phyloP scores from a whole-genome alignment of 192 early-diverging fungal species.

The Linnemannia exigua region DNA sequence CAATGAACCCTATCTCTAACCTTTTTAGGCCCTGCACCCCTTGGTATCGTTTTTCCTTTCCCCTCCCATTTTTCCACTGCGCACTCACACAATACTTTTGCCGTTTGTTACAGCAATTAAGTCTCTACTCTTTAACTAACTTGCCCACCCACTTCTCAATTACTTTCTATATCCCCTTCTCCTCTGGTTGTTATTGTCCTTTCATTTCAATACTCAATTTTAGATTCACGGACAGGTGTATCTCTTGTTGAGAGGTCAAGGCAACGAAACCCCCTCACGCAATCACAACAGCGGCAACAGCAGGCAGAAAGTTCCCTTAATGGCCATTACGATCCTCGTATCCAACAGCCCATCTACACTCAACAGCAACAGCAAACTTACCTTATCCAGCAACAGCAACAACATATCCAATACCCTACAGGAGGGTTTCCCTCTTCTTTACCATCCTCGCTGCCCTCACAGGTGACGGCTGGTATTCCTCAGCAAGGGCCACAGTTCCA shows the following conservation, averaged over 20 bases:
- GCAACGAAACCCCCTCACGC: constrained; percentile 44
- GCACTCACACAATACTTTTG: background rate
- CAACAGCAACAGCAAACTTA: constrained; percentile 20
- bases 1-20: background rate
- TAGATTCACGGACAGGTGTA: constrained; percentile 45
- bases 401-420: constrained; percentile 15
- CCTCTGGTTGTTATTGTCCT: no score
- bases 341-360: constrained; percentile 16
- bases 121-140: background rate
- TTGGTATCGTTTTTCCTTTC: background rate
- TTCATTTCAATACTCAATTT: background rate
- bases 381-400: constrained; percentile 7
- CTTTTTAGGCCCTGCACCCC: background rate
- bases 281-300: constrained; percentile 36
- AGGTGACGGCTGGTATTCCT: background rate
- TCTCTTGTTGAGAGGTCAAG: constrained; percentile 50
- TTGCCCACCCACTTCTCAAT: background rate
- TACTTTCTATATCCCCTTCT: background rate
- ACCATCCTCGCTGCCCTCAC: background rate
- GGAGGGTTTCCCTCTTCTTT: constrained; percentile 10
- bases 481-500: background rate
- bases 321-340: constrained; percentile 11
- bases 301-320: constrained; percentile 18
- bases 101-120: background rate
- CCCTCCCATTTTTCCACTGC: background rate